Percentiles rank a stretch among this genome's conserved stretches.
These are phyloP conservation scores for Leishmania tarentolae DNA, from an alignment of 208 protist genomes.

Conservation along the genomic window DNA sequence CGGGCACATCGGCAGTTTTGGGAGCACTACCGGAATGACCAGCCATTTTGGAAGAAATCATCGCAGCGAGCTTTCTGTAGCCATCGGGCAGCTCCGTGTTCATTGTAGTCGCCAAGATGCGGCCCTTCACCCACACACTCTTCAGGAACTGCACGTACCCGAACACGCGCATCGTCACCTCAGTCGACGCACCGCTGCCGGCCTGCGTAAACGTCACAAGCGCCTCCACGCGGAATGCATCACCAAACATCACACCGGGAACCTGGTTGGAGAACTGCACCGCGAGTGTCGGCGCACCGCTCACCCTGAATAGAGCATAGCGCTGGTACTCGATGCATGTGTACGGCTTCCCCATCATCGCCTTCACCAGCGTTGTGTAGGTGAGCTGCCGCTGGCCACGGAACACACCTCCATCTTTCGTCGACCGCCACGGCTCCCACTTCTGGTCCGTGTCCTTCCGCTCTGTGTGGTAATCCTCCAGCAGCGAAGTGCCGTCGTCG, in stretches of 20 bases:
- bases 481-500: constrained; percentile 49
- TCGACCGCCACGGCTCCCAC: constrained; percentile 54
- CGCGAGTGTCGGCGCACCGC: constrained; percentile 46
- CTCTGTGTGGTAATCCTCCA: constrained; percentile 48
- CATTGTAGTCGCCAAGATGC: constrained; percentile 42
- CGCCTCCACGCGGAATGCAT: constrained; percentile 63
- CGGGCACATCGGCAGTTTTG: background rate
- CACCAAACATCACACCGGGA: constrained; percentile 56
- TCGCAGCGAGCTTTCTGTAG: constrained; percentile 45
- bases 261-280: constrained; percentile 71
- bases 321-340: constrained; percentile 63
- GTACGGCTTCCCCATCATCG: constrained; percentile 59
- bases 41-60: constrained; percentile 40
- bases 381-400: constrained; percentile 57
- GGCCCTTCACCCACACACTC: constrained; percentile 49
- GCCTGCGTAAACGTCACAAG: constrained; percentile 48
- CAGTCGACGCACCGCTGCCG: constrained; percentile 29
- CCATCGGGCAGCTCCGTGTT: constrained; percentile 52
- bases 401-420: constrained; percentile 39
- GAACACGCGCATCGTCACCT: constrained; percentile 31
- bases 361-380: constrained; percentile 59
- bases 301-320: constrained; percentile 63
- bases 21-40: background rate
- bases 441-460: constrained; percentile 54
- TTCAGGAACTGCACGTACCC: constrained; percentile 62